Base-by-base conservation (phyloP, 768 basidiomycete genomes). In the Chalciporus piperatus region DNA sequence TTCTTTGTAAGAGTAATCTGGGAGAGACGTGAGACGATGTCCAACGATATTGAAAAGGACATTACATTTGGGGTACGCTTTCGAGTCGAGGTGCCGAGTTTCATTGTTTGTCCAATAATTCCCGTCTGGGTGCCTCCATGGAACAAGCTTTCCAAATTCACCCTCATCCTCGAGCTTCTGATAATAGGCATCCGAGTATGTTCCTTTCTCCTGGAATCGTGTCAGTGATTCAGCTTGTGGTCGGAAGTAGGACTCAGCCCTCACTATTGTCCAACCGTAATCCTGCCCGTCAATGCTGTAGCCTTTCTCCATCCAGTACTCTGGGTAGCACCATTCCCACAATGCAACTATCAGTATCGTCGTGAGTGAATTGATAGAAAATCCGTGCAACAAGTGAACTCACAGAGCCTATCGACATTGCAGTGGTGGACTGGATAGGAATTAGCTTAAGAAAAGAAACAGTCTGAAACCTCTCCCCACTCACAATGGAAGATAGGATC, bases 291-390 rank as follows among this genome's bases (percentile, higher is more conserved):
- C 51, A 6, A 58, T 6, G 0, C 17, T 50, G 38, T 61, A 67
- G 16, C 67, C 67, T 5, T 41, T 19, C 16, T 47, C 54, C 67
- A 67, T 66, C 66, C 67, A 68, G 33, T 66, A 63, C 6, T 61
- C 49, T 2, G 51, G 43, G 47, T 67, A 67, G 45, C 56, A 63
- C 61, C 67, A 67, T 17, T 67, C 66, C 66, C 66, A 67, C 45
- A 67, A 44, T 9, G 66, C 66, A 23, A 56, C 66, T 67, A 32
- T 8, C 17, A 38, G 16, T 11, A 20, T 28, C 23, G 17, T 39
- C 38, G 17, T 50, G n/a, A 32, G 17, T 50, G n/a, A 32, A 27
- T 7, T 7, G 19, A 13, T 6, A 23, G 11, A 25, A 23, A 6
- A 10, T 23, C 13, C 14, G 32, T 23, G 20, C 22, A 14, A 19